Percentiles rank a stretch among this genome's conserved stretches.
Evolutionary conservation across 805 yeast genomes (phyloP).

Genomic region (Candida silvatica): DNA sequence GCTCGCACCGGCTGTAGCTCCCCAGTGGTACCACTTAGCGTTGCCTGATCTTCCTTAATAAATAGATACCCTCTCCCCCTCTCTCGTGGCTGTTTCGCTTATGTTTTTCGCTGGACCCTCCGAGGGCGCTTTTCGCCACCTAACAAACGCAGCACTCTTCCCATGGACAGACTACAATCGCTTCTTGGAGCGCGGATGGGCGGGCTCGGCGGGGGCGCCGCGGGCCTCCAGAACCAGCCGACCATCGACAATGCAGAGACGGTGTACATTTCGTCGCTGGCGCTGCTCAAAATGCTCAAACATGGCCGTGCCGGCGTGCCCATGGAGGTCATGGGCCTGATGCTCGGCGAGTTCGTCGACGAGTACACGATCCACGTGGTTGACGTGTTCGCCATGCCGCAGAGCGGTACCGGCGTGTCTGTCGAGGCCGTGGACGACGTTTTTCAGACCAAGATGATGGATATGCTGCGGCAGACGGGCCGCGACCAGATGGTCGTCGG

Average conservation of each 20-base stretch:
- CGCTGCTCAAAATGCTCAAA: slow-evolving; percentile 90
- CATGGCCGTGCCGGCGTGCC: slow-evolving; percentile 91
- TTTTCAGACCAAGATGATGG: slow-evolving; percentile 99
- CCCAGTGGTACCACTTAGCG: too few species aligned
- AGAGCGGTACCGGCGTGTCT: slow-evolving; percentile 91
- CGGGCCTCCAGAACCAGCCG: slow-evolving; percentile 48
- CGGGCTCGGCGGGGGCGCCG: slow-evolving; percentile 20
- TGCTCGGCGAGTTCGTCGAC: slow-evolving; percentile 97
- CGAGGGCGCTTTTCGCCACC: too few species aligned
- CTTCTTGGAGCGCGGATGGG: slow-evolving; percentile 25
- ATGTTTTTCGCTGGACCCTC: too few species aligned
- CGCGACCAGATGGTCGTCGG: slow-evolving; percentile 99
- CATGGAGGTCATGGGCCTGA: slow-evolving; percentile 89
- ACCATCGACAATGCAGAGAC: slow-evolving; percentile 94
- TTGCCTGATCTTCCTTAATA: too few species aligned
- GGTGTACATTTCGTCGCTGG: slow-evolving; percentile 91
- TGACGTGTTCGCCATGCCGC: slow-evolving; percentile 99
- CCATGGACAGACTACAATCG: slow-evolving; percentile 26
- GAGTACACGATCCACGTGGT: slow-evolving; percentile 95
- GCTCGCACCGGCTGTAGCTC: not conserved
- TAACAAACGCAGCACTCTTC: not conserved
- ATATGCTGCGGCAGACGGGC: slow-evolving; percentile 98
- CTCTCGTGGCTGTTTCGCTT: not conserved
- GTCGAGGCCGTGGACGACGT: slow-evolving; percentile 99
- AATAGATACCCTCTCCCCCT: not conserved